Evolutionary conservation across 192 early-diverging fungal genomes (phyloP), one percentile per base, ranked within the genome.

Genomic region (Mortierella antarctica): DNA sequence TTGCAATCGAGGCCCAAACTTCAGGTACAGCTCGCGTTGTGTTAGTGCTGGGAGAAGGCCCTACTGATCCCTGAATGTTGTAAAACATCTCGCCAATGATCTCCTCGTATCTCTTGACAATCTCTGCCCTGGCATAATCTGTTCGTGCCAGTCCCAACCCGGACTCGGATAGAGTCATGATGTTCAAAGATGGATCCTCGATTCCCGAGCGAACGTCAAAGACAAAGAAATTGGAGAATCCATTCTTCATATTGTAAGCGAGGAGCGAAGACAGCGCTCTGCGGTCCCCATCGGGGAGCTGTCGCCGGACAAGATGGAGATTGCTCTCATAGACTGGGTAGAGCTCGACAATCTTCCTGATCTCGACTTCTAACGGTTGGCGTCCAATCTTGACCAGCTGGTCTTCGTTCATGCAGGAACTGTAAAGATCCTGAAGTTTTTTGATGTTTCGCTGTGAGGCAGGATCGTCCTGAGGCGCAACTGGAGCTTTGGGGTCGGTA

Each of bases 341-440:
- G 9, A 77, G 18, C 7, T 73, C 31, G 9, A 64, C 14, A 14
- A 87, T 41, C 12, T 76, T 52, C 6, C 66, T 46, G 17, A 89
- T 53, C 21, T 83, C 54, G 6, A 71, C 45, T 17, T 71, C 47
- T 0, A 88, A 49, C 15, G 87, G 85, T 2, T 65, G 58, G 2
- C 72, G 68, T 10, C 83, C 84, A 12, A 83, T 42, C 23, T 65
- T 50, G 40, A 67, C 44, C 9, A 88, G 78, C 0, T 50, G 44
- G 1, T 48, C 9, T 18, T 84, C 76, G 21, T 88, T 69, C 82
- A 87, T 83, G 50, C 90, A 91, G 49, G 87, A 83, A 12, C 69
- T 57, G 61, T 93, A 93, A 15, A 87, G 84, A 15, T 67, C 17
- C 57, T 91, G 81, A 20, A 89, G 67, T 65, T 89, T 89, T 17